These are phyloP conservation scores for Ceratocystiopsis brevicomis DNA, from an alignment of 2,329 filamentous ascomycete species.

Conservation along the genomic window DNA sequence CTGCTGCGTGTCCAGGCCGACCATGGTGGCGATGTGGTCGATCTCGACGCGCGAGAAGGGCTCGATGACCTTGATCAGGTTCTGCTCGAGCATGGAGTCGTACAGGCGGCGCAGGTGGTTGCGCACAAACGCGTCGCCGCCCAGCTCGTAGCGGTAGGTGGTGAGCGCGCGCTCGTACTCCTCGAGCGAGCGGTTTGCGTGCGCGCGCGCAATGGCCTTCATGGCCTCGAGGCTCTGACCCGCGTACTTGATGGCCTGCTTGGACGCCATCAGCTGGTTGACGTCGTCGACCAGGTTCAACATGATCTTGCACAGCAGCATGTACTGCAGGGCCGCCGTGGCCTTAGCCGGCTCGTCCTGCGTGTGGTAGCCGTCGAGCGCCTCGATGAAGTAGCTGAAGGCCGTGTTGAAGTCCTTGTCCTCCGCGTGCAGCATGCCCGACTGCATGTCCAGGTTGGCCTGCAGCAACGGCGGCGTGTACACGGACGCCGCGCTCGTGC, in stretches of 20 bases:
- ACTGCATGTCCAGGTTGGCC: constrained; percentile 96
- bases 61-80: constrained; percentile 98
- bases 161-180: constrained; percentile 91
- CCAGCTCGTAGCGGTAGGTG: constrained; percentile 81
- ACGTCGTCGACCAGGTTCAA: constrained; percentile 93
- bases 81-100: constrained; percentile 98
- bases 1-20: constrained; percentile 85
- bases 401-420: constrained; percentile 98
- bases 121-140: constrained; percentile 86
- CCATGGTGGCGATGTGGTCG: constrained; percentile 91
- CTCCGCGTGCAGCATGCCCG: constrained; percentile 94
- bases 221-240: constrained; percentile 93
- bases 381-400: constrained; percentile 98
- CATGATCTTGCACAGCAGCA: constrained; percentile 99
- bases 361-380: constrained; percentile 86
- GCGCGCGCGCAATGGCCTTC: constrained; percentile 93
- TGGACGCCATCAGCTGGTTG: constrained; percentile 81
- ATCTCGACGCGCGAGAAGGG: constrained; percentile 96
- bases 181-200: constrained; percentile 86
- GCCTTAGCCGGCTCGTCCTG: constrained; percentile 78
- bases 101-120: constrained; percentile 91
- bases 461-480: constrained; percentile 92
- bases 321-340: constrained; percentile 97
- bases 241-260: constrained; percentile 92
- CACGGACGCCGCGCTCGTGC: constrained; percentile 88